Conservation (phyloP, 768 basidiomycete species). For the Phallus indusiatus region DNA sequence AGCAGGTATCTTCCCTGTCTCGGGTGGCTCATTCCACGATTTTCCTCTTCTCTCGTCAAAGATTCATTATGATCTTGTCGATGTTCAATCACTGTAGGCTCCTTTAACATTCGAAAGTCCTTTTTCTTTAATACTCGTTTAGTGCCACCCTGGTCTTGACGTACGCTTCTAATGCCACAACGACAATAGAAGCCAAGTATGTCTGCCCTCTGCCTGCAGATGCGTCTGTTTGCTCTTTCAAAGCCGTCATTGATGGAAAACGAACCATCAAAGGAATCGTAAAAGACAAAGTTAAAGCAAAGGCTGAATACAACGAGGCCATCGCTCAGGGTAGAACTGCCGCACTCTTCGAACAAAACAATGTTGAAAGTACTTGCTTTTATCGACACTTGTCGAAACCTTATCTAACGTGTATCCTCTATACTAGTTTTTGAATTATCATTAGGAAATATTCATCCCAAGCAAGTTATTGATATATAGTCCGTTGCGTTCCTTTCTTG, state of each 20-base stretch:
- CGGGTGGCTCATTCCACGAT: too few relatives aligned
- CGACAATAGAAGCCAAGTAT: constrained; percentile 26
- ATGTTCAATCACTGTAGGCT: too few relatives aligned
- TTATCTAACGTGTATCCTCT: not conserved
- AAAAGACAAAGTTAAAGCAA: constrained; percentile 39
- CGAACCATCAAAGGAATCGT: constrained; percentile 33
- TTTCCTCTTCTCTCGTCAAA: too few relatives aligned
- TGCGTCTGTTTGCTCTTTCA: constrained; percentile 46
- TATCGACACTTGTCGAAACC: too few relatives aligned
- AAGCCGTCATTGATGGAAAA: constrained; percentile 36
- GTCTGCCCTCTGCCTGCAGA: constrained; percentile 49
- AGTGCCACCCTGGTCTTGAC: constrained; percentile 7
- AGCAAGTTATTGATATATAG: constrained; percentile 33
- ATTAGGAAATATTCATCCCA: constrained; percentile 40
- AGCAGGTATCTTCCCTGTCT: too few relatives aligned
- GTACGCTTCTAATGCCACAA: constrained; percentile 6
- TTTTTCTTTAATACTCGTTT: not conserved
- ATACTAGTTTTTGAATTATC: constrained; percentile 47
- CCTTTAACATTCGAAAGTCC: not conserved
- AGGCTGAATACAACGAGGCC: constrained; percentile 31
- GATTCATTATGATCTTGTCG: too few relatives aligned
- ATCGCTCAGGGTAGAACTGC: constrained; percentile 30
- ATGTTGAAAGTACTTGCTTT: constrained; percentile 37
- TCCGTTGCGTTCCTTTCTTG: constrained; percentile 17
- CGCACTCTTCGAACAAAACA: constrained; percentile 38